These are phyloP conservation scores for Kodamaea leandrae DNA, from an alignment of 805 yeast genomes.

Conservation along the genomic window DNA sequence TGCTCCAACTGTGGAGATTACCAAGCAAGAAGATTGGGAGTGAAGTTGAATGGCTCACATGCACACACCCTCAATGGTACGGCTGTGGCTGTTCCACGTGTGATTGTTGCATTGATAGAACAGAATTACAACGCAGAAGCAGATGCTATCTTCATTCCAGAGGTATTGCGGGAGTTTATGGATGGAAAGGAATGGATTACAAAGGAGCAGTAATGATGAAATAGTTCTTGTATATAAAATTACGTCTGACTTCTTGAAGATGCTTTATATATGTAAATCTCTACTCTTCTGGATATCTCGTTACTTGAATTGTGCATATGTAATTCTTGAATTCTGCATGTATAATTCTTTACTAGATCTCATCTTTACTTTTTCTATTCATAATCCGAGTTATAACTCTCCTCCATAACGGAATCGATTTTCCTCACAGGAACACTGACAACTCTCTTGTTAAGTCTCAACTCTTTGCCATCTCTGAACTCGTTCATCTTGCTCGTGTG, in stretches of 20 bases:
- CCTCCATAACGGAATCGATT: neutral
- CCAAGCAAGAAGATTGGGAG: slow-evolving; percentile 80
- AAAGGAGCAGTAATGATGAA: slow-evolving; percentile 9
- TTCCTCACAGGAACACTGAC: slow-evolving; percentile 25
- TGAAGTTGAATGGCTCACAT: slow-evolving; percentile 48
- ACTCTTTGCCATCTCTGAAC: slow-evolving; percentile 8
- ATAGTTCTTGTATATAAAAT: neutral
- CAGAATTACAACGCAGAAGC: slow-evolving; percentile 66
- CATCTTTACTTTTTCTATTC: slow-evolving; percentile 5
- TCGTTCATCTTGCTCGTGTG: slow-evolving; percentile 20
- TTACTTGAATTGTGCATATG: neutral
- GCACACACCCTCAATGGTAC: slow-evolving; percentile 93
- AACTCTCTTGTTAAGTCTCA: slow-evolving; percentile 20
- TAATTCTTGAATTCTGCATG: neutral
- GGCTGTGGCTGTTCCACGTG: slow-evolving; percentile 91
- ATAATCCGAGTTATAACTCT: slow-evolving; percentile 17
- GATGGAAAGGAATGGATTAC: slow-evolving; percentile 48
- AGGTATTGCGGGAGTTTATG: slow-evolving; percentile 68
- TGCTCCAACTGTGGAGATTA: slow-evolving; percentile 90
- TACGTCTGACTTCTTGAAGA: neutral
- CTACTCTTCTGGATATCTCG: too few species aligned
- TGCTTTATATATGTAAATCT: too few species aligned
- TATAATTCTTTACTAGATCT: too few species aligned
- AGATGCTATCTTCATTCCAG: slow-evolving; percentile 59
- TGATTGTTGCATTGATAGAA: slow-evolving; percentile 86